Percentiles rank a stretch among this genome's conserved stretches.
phyloP scores from a whole-genome alignment of 805 yeast genomes.

The Candida tammaniensis region DNA sequence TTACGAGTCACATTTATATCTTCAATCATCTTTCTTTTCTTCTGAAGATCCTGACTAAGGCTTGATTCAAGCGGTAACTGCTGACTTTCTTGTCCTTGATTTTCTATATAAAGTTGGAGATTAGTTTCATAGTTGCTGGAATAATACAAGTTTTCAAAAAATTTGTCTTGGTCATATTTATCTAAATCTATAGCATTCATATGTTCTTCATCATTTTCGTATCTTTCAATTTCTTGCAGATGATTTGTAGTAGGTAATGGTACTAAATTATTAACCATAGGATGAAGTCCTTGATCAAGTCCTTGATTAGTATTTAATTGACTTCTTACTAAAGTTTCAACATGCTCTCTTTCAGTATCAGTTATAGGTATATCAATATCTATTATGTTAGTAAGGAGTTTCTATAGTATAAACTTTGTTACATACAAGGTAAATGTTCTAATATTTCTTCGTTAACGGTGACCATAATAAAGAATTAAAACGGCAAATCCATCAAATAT shows the following conservation, averaged over 20 bases:
- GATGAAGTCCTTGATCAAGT: slow-evolving; percentile 17
- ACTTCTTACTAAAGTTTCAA: slow-evolving; percentile 30
- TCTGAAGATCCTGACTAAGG: too few relatives aligned
- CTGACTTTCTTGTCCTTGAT: too few relatives aligned
- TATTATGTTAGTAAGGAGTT: slow-evolving; percentile 6
- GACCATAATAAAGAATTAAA: slow-evolving; percentile 21
- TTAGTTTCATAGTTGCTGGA: slow-evolving; percentile 38
- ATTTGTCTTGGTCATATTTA: slow-evolving; percentile 23
- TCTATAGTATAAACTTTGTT: neutral
- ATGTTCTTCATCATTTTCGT: slow-evolving; percentile 29
- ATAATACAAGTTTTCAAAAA: slow-evolving; percentile 40
- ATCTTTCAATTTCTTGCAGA: slow-evolving; percentile 19
- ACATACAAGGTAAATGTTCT: slow-evolving; percentile 42
- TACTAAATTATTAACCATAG: slow-evolving; percentile 18
- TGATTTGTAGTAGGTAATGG: slow-evolving; percentile 15
- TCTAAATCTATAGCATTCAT: slow-evolving; percentile 35
- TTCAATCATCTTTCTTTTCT: slow-evolving; percentile 42
- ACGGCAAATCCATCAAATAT: too few relatives aligned
- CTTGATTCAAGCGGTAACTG: too few relatives aligned
- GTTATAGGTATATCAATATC: slow-evolving; percentile 33
- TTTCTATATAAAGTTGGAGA: slow-evolving; percentile 31
- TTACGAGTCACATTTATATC: slow-evolving; percentile 43
- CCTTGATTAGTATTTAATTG: slow-evolving; percentile 7
- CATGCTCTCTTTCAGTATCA: slow-evolving; percentile 32
- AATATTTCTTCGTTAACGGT: slow-evolving; percentile 29